Base-by-base conservation (phyloP, 1,139 yeast genomes). In the Geotrichum klebahnii region DNA sequence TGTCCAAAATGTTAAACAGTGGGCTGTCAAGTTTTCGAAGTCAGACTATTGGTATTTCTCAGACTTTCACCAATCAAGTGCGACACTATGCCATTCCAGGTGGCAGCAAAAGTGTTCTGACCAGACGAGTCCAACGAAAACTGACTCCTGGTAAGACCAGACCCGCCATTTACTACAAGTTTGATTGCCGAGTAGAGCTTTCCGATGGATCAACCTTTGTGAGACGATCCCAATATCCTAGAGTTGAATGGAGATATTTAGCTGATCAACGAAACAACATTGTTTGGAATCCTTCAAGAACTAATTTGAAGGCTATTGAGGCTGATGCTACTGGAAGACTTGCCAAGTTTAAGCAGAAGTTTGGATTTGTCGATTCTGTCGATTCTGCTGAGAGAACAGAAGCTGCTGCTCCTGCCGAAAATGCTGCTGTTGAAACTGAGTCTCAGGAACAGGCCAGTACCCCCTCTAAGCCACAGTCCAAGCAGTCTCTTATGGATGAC, bases 121-220 rank as follows among this genome's bases (percentile, higher is more conserved):
- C 57, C 17, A 55, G 57, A 41, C 57, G 65, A 22, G 55, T 60
- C 17, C 51, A 53, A 22, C 58, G 67, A 43, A 62, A 63, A 46
- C 60, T 66, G n/a, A 54, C 71, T 57, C 71, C 79, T 54, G 96
- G 96, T 46, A 83, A 82, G 65, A 89, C 96, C 16, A 79, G 97
- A 69, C 97, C 97, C 2, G 89, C 96, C 38, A 84, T 90, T 41
- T 90, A 87, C 69, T 79, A 90, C 70, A 88, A 87, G 65, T 92
- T 92, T 65, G 90, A 90, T 57, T 85, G 94, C 36, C 70, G 77
- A 43, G 90, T 92, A 10, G 96, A 90, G 68, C 76, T 90, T 52
- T 84, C 95, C 59, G 97, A 92, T 66, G 98, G 98, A 1, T 84
- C 96, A 28, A 95, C 95, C 0, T 75, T 88, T 34, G 74, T 73